Conservation (phyloP, 108 stramenopile genomes). For the Skeletonema tropicum region DNA sequence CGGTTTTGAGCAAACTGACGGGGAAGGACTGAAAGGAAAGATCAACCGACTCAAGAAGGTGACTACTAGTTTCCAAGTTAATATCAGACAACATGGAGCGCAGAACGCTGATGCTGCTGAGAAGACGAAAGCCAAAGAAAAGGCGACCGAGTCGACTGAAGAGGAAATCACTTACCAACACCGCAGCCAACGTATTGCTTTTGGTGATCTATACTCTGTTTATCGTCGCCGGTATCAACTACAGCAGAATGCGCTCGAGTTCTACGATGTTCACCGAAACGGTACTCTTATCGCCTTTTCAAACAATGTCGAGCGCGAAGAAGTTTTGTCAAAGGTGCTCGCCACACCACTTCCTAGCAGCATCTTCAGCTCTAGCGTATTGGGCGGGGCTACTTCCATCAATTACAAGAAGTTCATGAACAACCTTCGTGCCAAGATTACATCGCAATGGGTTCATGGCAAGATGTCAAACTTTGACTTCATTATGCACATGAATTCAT, state of each 20-base stretch:
- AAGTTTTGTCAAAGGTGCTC: constrained; percentile 74
- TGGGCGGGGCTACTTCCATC: constrained; percentile 61
- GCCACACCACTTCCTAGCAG: constrained; percentile 83
- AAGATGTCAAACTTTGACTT: constrained; percentile 98
- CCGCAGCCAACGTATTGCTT: constrained; percentile 84
- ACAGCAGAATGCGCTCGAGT: constrained; percentile 92
- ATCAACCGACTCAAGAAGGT: constrained; percentile 82
- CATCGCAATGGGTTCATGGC: constrained; percentile 84
- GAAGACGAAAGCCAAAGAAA: constrained; percentile 53
- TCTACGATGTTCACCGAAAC: constrained; percentile 86
- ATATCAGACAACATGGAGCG: constrained; percentile 58
- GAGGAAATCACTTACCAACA: constrained; percentile 86
- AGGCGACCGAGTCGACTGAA: constrained; percentile 38
- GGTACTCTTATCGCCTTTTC: constrained; percentile 80
- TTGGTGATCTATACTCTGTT: constrained; percentile 81
- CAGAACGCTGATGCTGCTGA: constrained; percentile 35
- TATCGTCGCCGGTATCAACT: constrained; percentile 92
- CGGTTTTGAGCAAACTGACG: constrained; percentile 86
- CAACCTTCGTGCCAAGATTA: constrained; percentile 77
- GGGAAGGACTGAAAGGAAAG: constrained; percentile 81
- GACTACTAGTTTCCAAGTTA: constrained; percentile 78
- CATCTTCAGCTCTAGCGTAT: constrained; percentile 60
- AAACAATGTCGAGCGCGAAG: constrained; percentile 73
- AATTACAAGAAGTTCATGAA: constrained; percentile 92
- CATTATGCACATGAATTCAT: constrained; percentile 95